Percentiles rank a stretch among this genome's conserved stretches.
Conservation (phyloP, 2,329 filamentous ascomycete species). For the Aureobasidium vineae region DNA sequence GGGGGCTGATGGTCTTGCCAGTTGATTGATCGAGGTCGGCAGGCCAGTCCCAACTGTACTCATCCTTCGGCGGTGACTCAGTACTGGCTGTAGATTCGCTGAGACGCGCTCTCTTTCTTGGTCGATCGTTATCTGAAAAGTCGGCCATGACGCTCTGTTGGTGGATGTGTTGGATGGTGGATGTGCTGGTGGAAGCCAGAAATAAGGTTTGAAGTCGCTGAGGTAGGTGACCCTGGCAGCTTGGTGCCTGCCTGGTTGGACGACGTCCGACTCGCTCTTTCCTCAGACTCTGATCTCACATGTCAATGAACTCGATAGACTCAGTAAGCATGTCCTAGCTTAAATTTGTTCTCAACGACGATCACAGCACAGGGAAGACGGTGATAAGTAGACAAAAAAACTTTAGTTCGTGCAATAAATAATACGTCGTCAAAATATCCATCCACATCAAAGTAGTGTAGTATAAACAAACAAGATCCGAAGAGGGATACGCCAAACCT, state of each 20-base stretch:
- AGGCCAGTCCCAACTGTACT: conserved; percentile 8
- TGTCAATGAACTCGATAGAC: background rate
- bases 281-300: background rate
- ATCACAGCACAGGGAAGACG: too few relatives aligned
- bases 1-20: conserved; percentile 9
- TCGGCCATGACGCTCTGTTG: background rate
- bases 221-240: conserved; percentile 2
- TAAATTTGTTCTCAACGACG: too few relatives aligned
- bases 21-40: background rate
- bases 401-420: background rate
- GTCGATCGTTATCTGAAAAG: background rate
- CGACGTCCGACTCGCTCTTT: background rate
- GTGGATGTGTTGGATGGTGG: background rate
- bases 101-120: background rate
- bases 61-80: background rate
- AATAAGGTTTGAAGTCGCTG: background rate
- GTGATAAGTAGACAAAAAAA: too few relatives aligned
- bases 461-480: background rate
- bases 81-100: background rate
- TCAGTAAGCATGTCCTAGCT: background rate
- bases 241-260: background rate
- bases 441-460: background rate
- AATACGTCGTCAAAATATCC: background rate
- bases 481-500: conserved; percentile 6
- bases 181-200: background rate